Base-by-base conservation (phyloP, 139 green algal genomes). In the Micromonas commoda region DNA sequence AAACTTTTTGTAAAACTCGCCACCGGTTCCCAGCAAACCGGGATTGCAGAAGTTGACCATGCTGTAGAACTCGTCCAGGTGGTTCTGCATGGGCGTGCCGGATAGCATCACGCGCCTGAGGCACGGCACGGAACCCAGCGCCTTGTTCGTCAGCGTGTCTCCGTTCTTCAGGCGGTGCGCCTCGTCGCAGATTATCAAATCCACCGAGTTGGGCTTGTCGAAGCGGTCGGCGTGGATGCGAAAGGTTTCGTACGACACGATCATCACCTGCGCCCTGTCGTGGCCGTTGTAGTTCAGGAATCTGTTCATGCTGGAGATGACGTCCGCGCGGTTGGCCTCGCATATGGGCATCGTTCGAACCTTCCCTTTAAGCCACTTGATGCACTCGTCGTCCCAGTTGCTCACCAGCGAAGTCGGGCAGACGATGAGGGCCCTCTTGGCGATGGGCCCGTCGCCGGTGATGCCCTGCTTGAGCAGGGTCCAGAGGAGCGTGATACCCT, bases 31-130 rank as follows among this genome's bases (percentile, higher is more conserved):
- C 64, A 99, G 84, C 31, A 97, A 85, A 2, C 90, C 91, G 0
- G 96, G 96, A 84, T 99, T 99, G 84, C 86, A 93, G 75, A 99
- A 99, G 81, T 91, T 89, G 0, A 98, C 93, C 96, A 99, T 98
- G 68, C 94, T 89, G 79, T 87, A 97, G 80, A 96, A 97, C 88
- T 93, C 87, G 63, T 86, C 81, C 54, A 99, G 86, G 52, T 97
- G 90, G 85, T 99, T 99, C 86, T 99, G 96, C 81, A 88, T 85
- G 29, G 85, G 85, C 31, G 85, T 89, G 6, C 96, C 96, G 35
- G 88, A 94, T 33, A 99, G 90, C 83, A 99, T 90, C 77, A 99
- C 93, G 9, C 96, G 83, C 3, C 95, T 86, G 45, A 79, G 79
- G 87, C 95, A 99, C 0, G 85, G 78, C 72, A 99, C 82, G 28